These are phyloP conservation scores for Sporothrix protearum DNA, from an alignment of 2,329 filamentous ascomycete species.

Conservation along the genomic window DNA sequence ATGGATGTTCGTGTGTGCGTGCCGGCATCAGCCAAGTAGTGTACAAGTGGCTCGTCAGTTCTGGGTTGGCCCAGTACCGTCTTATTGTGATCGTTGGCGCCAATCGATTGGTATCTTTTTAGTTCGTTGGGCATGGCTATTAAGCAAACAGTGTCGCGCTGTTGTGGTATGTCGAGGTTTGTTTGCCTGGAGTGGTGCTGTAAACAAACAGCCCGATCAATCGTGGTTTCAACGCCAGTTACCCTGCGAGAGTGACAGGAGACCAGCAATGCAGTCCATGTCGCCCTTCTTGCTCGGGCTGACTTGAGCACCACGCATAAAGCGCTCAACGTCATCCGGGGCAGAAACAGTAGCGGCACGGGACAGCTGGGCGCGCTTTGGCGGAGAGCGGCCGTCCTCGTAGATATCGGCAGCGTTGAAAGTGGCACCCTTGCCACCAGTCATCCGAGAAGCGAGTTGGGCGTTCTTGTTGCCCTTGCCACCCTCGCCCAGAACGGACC, in stretches of 20 bases:
- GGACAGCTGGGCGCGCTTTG: slow-evolving; percentile 17
- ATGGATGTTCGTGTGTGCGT: not conserved
- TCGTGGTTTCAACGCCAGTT: slow-evolving; percentile 65
- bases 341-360: slow-evolving; percentile 24
- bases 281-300: slow-evolving; percentile 73
- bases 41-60: not conserved
- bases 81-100: not conserved
- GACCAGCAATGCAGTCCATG: slow-evolving; percentile 82
- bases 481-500: slow-evolving; percentile 38
- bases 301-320: slow-evolving; percentile 65
- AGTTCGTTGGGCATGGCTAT: not conserved
- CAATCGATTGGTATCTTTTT: not conserved
- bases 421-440: slow-evolving; percentile 29
- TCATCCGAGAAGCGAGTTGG: slow-evolving; percentile 37
- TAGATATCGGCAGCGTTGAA: slow-evolving; percentile 47
- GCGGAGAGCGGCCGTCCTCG: slow-evolving; percentile 42
- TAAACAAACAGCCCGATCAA: not conserved
- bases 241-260: slow-evolving; percentile 86
- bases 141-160: not conserved
- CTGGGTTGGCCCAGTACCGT: not conserved
- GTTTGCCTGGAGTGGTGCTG: not conserved
- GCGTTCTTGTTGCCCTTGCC: slow-evolving; percentile 41
- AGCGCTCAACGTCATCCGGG: slow-evolving; percentile 65
- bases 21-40: not conserved
- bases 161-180: not conserved